phyloP scores from a whole-genome alignment of 78 protist species.

The Dictyostelium capitatum region DNA sequence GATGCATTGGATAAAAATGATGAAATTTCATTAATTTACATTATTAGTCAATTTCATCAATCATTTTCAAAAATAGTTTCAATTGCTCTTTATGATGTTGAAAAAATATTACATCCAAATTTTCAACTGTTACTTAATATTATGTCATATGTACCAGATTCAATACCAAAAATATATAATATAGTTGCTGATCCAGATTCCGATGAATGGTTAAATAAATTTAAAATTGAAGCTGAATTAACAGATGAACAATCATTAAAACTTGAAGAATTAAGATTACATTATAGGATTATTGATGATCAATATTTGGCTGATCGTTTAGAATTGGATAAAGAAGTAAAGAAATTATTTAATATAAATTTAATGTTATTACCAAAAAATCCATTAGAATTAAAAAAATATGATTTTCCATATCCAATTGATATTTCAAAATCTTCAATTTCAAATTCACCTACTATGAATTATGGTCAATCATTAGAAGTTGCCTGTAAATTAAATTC shows the following conservation, averaged over 20 bases:
- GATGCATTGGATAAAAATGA: too few species aligned
- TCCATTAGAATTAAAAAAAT: neutral
- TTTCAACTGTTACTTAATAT: too few species aligned
- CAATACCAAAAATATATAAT: neutral
- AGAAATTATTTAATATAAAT: slow-evolving; percentile 38
- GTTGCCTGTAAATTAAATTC: slow-evolving; percentile 41
- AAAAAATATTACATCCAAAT: too few species aligned
- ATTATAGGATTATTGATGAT: neutral
- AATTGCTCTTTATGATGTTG: too few species aligned
- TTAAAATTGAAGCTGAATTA: slow-evolving; percentile 46
- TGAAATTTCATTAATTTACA: too few species aligned
- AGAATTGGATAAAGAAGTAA: slow-evolving; percentile 45
- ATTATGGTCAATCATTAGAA: slow-evolving; percentile 21
- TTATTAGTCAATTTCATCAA: too few species aligned
- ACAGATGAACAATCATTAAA: slow-evolving; percentile 16
- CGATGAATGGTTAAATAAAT: slow-evolving; percentile 25
- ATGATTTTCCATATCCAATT: neutral
- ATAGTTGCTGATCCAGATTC: slow-evolving; percentile 18
- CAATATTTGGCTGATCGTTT: slow-evolving; percentile 1
- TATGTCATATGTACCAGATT: neutral
- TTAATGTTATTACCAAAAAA: slow-evolving; percentile 23
- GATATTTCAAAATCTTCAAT: neutral
- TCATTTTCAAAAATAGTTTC: too few species aligned
- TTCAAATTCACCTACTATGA: neutral
- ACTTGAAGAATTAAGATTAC: slow-evolving; percentile 34